Evolutionary conservation across 2,329 filamentous ascomycete genomes (phyloP), one percentile per base, ranked within the genome.

Genomic region (Xylaria arbuscula): DNA sequence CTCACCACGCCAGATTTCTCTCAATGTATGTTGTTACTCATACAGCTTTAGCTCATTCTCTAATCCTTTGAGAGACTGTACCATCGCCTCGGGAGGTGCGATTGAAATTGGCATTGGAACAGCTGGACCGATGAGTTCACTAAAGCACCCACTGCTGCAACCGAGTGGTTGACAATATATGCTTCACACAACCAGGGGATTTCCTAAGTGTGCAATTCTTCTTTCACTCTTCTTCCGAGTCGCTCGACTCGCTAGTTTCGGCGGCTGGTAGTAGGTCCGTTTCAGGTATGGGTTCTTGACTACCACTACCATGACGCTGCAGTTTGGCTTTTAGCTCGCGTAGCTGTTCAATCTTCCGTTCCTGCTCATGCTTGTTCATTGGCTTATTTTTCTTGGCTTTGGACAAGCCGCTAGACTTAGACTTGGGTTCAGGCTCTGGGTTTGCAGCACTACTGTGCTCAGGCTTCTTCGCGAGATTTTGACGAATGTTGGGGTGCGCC

Each of bases 341-440:
- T 28, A 92, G 84, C 77, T 88, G 83, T 72, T 86, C 83, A 74
- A 93, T 90, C 72, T 88, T 89, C 50, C 86, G 84, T 76, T 92
- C 89, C 80, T 93, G 90, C 79, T 92, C 90, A 40, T 83, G 81
- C 80, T 91, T 91, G 80, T 88, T 90, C 90, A 93, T 93, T 1
- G 90, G 90, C 83, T 92, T 92, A 79, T 92, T 92, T 84, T 92
- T 92, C 82, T 89, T 90, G 62, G 87, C 86, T 80, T 89, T 89
- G 70, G 81, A 81, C 32, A 81, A 81, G 24, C 80, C 78, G 53
- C 74, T 76, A 17, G 76, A 42, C 57, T 75, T 77, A 13, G 68
- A 24, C 36, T 74, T 76, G 1, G 73, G 55, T 15, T 77, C 73
- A 1, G 76, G 58, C 13, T 75, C 64, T 53, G 72, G n/a, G 69